Evolutionary conservation across 371 early-diverging fungal species (phyloP), one percentile per base, ranked within the genome.

Genomic region (Mortierella sp.): DNA sequence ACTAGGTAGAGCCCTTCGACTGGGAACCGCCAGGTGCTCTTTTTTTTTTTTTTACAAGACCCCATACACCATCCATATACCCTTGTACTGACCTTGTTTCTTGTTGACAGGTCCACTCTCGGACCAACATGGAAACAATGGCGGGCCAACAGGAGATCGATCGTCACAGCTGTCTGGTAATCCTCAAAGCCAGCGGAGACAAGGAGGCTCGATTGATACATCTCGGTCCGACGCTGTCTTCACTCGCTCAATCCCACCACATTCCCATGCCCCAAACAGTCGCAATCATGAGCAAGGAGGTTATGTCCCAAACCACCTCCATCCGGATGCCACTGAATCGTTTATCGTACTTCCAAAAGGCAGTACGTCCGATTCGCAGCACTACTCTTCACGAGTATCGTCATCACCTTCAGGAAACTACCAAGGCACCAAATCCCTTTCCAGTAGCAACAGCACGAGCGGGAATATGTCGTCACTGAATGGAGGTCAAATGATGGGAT

Each of bases 341-440:
- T 87, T 84, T 79, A 83, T 89, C 7, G 79, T 87, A 31, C 71
- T 87, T 24, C 68, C 86, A 50, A 70, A 81, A 14, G 68, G 69
- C 18, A 54, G 60, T 9, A 39, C 68, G 5, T 45, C 59, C 3
- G 69, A 66, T 31, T 31, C 50, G 14, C 53, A 63, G 5, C 9
- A 16, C 23, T 58, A 13, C 46, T 58, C 62, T 12, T 47, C 71
- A 14, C 38, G 64, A 41, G 71, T 64, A 43, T 54, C 69, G 0
- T 24, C 59, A n/a, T 43, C 59, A 23, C 42, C 59, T 13, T 50
- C 59, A 48, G 54, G 54, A 14, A 48, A 18, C 41, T 43, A 46
- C 19, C 49, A 58, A 28, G 39, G 23, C 24, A 31, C 26, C 31
- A 59, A 48, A 16, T 45, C 49, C 4, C 24, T 23, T 34, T 34